phyloP scores from a whole-genome alignment of 345 rosid genomes.

The Atalantia buxifolia region DNA sequence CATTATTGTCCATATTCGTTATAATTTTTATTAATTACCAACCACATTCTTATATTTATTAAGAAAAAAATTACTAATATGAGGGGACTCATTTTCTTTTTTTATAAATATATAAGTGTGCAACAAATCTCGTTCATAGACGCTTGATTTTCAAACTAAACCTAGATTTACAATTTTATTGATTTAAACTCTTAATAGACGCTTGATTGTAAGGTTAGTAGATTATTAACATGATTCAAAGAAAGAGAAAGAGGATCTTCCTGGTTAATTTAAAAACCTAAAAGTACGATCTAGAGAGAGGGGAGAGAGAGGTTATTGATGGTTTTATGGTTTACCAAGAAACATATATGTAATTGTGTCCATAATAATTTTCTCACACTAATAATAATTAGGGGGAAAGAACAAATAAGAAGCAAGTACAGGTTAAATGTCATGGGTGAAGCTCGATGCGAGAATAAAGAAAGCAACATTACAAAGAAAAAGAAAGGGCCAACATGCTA shows the following conservation, averaged over 20 bases:
- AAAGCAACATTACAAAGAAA: background rate
- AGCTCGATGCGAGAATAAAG: background rate
- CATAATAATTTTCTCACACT: background rate
- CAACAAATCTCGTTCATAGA: background rate
- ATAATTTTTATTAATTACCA: background rate
- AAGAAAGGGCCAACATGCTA: slow-evolving; percentile 15
- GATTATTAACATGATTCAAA: no score
- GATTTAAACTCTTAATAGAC: no score
- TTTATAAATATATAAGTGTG: background rate
- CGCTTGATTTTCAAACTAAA: no score
- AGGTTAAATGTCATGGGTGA: background rate
- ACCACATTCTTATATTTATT: background rate
- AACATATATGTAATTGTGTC: background rate
- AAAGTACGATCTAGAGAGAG: no score
- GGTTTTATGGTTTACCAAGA: background rate
- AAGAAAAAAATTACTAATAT: no score
- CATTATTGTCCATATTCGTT: no score
- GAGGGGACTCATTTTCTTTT: background rate
- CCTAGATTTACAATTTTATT: no score
- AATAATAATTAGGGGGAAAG: background rate
- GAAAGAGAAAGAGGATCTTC: no score
- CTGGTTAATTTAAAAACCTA: no score
- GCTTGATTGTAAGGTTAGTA: no score
- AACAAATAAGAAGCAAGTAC: background rate
- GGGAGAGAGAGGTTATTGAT: no score